Evolutionary conservation across 768 basidiomycete genomes (phyloP), one percentile per base, ranked within the genome.

Genomic region (Candolleomyces efflorescens): DNA sequence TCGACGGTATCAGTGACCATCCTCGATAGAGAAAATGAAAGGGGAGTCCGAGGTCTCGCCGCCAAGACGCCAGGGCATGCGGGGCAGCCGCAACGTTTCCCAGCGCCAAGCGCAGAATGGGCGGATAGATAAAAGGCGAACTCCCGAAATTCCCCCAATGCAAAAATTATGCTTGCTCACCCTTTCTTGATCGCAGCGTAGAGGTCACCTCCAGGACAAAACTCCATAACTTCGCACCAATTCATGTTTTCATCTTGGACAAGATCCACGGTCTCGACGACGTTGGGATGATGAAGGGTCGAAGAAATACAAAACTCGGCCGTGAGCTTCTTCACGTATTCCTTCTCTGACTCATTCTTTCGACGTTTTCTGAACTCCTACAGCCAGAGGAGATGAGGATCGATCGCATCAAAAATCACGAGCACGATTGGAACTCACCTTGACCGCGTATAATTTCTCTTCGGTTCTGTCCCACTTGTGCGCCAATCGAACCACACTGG

Each of bases 161-260:
- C 49, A 17, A 39, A 63, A 46, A 37, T 56, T 50, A 61, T 44
- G 39, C 45, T 9, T 7, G 69, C 77, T 65, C 69, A 77, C 77
- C 96, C 96, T 72, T 92, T 94, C 84, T 98, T 98, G 76, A 99
- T 99, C 38, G 94, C 96, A 24, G 95, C 95, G 69, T 99, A 99
- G 37, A 99, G 80, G 75, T 99, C 96, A 2, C 96, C 96, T 45
- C 97, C 97, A 3, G 94, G 94, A 68, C 96, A 99, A 69, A 94
- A 99, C 72, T 98, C 97, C 96, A 99, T 98, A 47, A 99, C 96
- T 71, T 98, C 97, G 68, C 96, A 99, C 96, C 96, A 99, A 67
- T 94, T 87, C 61, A 92, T 87, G 61, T 77, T 83, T 74, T 99
- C 96, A 72, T 99, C 97, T 66, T 99, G 97, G n/a, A 99, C 90